Evolutionary conservation across 768 basidiomycete species (phyloP).

Genomic region (Gautieria morchelliformis): DNA sequence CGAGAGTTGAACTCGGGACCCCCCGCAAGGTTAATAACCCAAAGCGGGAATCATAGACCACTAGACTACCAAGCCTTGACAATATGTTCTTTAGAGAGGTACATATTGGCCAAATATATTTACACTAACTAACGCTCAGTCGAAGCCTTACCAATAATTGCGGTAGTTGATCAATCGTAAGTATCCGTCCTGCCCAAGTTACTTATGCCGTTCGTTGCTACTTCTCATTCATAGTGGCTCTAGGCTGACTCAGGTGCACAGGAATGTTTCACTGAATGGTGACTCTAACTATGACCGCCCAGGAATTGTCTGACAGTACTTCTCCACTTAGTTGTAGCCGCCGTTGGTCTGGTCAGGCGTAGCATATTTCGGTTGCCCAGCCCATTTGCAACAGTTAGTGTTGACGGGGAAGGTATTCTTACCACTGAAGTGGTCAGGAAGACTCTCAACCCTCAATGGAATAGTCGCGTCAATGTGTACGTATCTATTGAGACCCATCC

Average conservation of each 20-base stretch:
- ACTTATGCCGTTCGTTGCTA: not conserved
- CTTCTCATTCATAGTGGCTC: not conserved
- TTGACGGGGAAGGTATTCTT: slow-evolving; percentile 76
- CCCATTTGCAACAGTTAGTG: slow-evolving; percentile 81
- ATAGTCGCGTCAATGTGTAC: slow-evolving; percentile 79
- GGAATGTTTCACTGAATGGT: not conserved
- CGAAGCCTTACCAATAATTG: no score
- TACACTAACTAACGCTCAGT: no score
- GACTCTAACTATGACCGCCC: not conserved
- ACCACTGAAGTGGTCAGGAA: slow-evolving; percentile 66
- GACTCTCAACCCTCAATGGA: slow-evolving; percentile 69
- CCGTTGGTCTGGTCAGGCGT: slow-evolving; percentile 63
- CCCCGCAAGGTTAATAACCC: slow-evolving; percentile 6
- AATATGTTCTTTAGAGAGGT: not conserved
- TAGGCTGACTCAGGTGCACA: no score
- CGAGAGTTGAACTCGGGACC: slow-evolving; percentile 11
- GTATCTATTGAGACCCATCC: slow-evolving; percentile 16
- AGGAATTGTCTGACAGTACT: not conserved
- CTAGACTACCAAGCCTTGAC: slow-evolving; percentile 10
- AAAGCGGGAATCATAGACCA: slow-evolving; percentile 12
- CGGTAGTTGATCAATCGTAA: no score
- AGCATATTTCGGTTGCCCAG: slow-evolving; percentile 77
- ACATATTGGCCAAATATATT: not conserved
- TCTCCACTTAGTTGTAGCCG: slow-evolving; percentile 53
- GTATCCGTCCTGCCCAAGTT: not conserved